These are phyloP conservation scores for Exutisphaerella laricina DNA, from an alignment of 2,329 filamentous ascomycete species.

Conservation along the genomic window DNA sequence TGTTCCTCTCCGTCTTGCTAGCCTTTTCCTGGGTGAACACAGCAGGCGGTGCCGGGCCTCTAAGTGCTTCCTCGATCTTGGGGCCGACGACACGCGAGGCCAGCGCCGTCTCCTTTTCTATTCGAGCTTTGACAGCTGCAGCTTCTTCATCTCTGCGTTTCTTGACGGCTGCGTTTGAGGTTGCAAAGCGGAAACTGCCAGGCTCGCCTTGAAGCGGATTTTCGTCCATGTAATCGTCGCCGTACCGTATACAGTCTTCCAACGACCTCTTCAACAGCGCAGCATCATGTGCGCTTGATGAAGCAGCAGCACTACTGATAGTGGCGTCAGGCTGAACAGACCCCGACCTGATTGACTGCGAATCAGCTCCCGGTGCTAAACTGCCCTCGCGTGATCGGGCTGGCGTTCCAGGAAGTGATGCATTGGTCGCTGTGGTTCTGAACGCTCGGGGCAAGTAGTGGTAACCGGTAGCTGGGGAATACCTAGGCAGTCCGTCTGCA, in stretches of 20 bases:
- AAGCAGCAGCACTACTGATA: conserved; percentile 13
- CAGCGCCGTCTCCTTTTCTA: conserved; percentile 14
- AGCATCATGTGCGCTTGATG: conserved; percentile 17
- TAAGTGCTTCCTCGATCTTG: conserved; percentile 8
- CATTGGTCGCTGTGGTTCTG: conserved; percentile 32
- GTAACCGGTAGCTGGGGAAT: conserved; percentile 55
- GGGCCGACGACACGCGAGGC: conserved; percentile 12
- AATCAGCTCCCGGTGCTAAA: conserved; percentile 29
- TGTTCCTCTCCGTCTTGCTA: conserved; percentile 8
- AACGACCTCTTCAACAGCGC: conserved; percentile 38
- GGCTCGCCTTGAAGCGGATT: conserved; percentile 59
- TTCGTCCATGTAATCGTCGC: conserved; percentile 60
- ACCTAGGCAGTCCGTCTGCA: conserved; percentile 50
- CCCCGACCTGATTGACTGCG: conserved; percentile 27
- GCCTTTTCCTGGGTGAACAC: conserved; percentile 19
- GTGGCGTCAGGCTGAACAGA: conserved; percentile 25
- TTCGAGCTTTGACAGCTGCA: conserved; percentile 24
- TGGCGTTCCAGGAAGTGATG: conserved; percentile 34
- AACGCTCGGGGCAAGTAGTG: conserved; percentile 47
- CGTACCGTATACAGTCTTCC: conserved; percentile 41
- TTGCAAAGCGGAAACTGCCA: conserved; percentile 54
- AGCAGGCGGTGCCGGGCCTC: conserved; percentile 10
- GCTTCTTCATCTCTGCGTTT: conserved; percentile 37
- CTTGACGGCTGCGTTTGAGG: conserved; percentile 39
- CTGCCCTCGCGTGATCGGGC: conserved; percentile 42